phyloP scores from a whole-genome alignment of 1,284 basidiomycete genomes.

The Phellinidium pouzarii region DNA sequence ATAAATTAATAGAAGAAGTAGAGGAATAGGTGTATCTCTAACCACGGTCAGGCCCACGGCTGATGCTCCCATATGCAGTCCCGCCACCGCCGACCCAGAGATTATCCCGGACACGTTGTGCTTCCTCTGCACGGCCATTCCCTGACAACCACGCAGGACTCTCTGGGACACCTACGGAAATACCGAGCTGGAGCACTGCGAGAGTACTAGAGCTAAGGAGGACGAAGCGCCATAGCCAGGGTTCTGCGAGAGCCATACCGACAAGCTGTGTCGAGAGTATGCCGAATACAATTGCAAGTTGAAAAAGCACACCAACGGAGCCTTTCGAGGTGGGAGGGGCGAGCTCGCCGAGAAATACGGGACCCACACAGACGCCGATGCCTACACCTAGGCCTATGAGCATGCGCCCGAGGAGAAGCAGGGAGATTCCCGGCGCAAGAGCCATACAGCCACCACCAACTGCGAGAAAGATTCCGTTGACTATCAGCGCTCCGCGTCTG shows the following conservation, averaged over 20 bases:
- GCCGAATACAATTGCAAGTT: conserved; percentile 78
- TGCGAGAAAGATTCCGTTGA: conserved; percentile 53
- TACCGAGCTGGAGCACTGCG: conserved; percentile 52
- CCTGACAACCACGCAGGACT: conserved; percentile 61
- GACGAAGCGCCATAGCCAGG: conserved; percentile 69
- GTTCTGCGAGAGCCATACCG: conserved; percentile 58
- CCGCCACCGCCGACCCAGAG: conserved; percentile 42
- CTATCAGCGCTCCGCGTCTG: conserved; percentile 53
- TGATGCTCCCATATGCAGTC: conserved; percentile 14
- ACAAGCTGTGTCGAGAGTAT: conserved; percentile 73
- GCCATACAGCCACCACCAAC: conserved; percentile 62
- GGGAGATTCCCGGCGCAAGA: conserved; percentile 48
- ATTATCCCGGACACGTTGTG: conserved; percentile 37
- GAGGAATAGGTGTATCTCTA: not conserved
- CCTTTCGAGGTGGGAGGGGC: conserved; percentile 69
- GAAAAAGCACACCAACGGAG: conserved; percentile 76
- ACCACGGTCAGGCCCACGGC: conserved; percentile 14
- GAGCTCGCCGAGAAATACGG: conserved; percentile 80
- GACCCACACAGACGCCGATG: conserved; percentile 79
- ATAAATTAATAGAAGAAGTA: not conserved
- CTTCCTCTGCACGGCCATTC: conserved; percentile 44
- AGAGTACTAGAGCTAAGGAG: conserved; percentile 58
- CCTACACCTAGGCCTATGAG: conserved; percentile 78
- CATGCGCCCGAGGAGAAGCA: conserved; percentile 64
- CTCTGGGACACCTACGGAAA: conserved; percentile 49